Base-by-base conservation (phyloP, 2,329 filamentous ascomycete species). In the Ceratocystis harringtonii region DNA sequence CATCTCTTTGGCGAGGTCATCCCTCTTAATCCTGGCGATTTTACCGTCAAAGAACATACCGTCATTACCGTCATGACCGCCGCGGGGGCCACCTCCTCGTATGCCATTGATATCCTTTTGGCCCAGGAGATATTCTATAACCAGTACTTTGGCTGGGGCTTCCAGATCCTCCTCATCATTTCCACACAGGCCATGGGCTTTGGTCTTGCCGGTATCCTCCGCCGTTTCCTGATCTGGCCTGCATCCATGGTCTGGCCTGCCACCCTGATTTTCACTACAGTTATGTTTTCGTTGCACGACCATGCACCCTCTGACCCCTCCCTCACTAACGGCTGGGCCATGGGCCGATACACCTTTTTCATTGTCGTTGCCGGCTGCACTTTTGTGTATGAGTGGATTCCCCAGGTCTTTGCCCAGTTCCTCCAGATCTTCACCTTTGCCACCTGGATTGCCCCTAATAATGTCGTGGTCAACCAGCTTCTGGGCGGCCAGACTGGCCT, bases 271-370 rank as follows among this genome's bases (percentile, higher is more conserved):
- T 82, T 80, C 68, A 78, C 78, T 15, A 78, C 79, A 1, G 73
- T 84, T 45, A 78, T 84, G 70, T 75, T 78, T 68, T 78, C 75
- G 48, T 74, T 79, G 50, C 77, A 79, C 69, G 77, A 79, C 66
- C 76, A 78, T 69, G 74, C 75, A 2, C 73, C 72, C 15, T 77
- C 77, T 5, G 76, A 82, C 69, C 79, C 81, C 1, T 71, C 75
- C 60, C 79, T 78, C 64, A 78, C 78, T 28, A 79, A 77, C 70
- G 84, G 85, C 55, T 88, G 86, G 85, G 78, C 71, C 43, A 79
- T 87, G 61, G 80, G 82, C n/a, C 80, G 84, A 63, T 87, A 85
- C 72, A 79, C 78, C 68, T 82, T 82, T 72, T 88, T 87, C 74
- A 71, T 85, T 65, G 80, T 80, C 69, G 76, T 84, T 44, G 81